Base-by-base conservation (phyloP, 1,139 yeast species). In the Pneumocystis sp. region DNA sequence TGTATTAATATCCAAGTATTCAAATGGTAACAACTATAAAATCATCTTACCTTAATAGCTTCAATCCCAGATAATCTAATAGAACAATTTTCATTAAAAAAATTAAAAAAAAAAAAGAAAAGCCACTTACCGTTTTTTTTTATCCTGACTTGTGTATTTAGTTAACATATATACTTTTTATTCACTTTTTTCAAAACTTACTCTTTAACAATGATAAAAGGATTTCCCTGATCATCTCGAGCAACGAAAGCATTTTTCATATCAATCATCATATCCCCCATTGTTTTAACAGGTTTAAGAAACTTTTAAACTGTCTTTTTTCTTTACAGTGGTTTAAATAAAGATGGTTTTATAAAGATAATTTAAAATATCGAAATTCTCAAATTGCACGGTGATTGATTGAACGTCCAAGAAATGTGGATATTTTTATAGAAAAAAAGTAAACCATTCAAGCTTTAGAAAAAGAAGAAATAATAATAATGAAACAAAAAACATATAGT, bases 221-320 rank as follows among this genome's bases (percentile, higher is more conserved):
- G 99, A 77, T 97, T 85, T 40, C 99, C 99, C 91, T 88, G 89
- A 77, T 95, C 98, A 76, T 95, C 98, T 77, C 93, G 97, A 6
- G 98, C 97, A 79, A 93, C 89, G 72, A 93, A 89, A 76, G 98
- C 98, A 74, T 93, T 93, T 71, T 97, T 90, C 82, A 93, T 81
- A 76, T 93, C 97, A 62, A 96, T 96, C 88, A 88, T 84, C 69
- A 85, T 87, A 85, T 50, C 34, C 1, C 57, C 57, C 57, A 50
- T 50, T 25, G 57, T 15, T 50, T 50, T 50, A 25, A 10, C 1
- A 1, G 34, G 34, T 25, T 19, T 50, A 8, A 21, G 25, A 12
- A 10, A 5, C 34, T 15, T 50, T 40, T 17, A 40, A 17, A 15
- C 44, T 2, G 3, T 25, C 12, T 10, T 10, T n/a, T 25, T 3